These are phyloP conservation scores for Glonium stellatum DNA, from an alignment of 495 filamentous ascomycete species.

Conservation along the genomic window DNA sequence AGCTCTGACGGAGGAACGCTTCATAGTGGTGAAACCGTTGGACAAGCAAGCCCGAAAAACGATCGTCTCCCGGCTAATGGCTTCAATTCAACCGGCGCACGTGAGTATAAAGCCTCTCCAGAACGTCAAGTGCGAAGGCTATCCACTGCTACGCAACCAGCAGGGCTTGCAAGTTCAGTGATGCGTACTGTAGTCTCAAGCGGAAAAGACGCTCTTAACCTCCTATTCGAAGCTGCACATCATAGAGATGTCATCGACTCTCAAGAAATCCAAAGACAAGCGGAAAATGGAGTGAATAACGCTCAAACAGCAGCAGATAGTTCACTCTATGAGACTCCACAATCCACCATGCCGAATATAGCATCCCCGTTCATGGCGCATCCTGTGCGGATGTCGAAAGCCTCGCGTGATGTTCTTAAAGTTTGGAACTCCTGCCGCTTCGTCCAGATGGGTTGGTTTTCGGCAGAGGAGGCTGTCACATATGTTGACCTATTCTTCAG, in stretches of 20 bases:
- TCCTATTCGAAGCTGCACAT: slow-evolving; percentile 48
- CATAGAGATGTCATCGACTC: slow-evolving; percentile 26
- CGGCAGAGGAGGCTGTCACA: slow-evolving; percentile 43
- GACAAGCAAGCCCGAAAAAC: background rate
- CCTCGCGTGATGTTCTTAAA: slow-evolving; percentile 34
- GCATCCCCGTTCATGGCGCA: slow-evolving; percentile 25
- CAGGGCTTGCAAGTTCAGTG: slow-evolving; percentile 13
- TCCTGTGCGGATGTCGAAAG: slow-evolving; percentile 25
- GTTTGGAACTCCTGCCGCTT: slow-evolving; percentile 47
- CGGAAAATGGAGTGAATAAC: background rate
- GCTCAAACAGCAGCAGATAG: background rate
- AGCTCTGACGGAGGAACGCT: background rate
- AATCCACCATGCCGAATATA: slow-evolving; percentile 9
- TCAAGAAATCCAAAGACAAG: slow-evolving; percentile 1
- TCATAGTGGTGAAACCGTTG: background rate
- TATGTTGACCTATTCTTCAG: slow-evolving; percentile 46
- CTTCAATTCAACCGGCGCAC: background rate
- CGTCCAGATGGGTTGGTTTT: slow-evolving; percentile 50
- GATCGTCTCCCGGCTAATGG: background rate
- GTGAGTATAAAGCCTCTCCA: background rate
- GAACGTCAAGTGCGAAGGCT: slow-evolving; percentile 5
- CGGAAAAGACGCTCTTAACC: slow-evolving; percentile 49
- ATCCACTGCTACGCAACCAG: slow-evolving; percentile 17
- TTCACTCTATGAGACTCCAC: slow-evolving; percentile 22
- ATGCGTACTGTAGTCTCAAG: slow-evolving; percentile 29